A percentile compares a stretch with the other conserved stretches of the same genome.
These are phyloP conservation scores for Fraxinus baroniana DNA, from an alignment of 305 asterid species.

Conservation along the genomic window DNA sequence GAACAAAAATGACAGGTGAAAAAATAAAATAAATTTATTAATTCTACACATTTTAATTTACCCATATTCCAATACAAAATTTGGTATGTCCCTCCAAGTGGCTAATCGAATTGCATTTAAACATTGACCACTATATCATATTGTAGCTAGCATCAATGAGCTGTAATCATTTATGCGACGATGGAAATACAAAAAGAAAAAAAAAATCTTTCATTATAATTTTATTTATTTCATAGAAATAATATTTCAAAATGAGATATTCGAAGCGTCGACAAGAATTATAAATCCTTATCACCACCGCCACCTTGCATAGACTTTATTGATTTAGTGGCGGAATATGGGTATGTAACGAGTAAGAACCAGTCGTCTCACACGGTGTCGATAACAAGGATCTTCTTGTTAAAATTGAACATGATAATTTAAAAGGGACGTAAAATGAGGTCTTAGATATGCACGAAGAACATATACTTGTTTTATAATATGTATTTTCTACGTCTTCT, in stretches of 20 bases:
- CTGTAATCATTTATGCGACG: not conserved
- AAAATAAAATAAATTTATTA: not conserved
- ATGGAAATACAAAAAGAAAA: constrained; percentile 1
- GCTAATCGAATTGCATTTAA: not conserved
- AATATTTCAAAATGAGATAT: too few relatives aligned
- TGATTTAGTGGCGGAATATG: not conserved
- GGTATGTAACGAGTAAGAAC: too few relatives aligned
- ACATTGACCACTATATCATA: not conserved
- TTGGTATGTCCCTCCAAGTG: not conserved
- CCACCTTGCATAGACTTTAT: not conserved
- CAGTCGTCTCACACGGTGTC: too few relatives aligned
- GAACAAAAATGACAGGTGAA: not conserved
- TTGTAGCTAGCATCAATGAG: not conserved
- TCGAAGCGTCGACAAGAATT: not conserved
- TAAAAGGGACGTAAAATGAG: not conserved
- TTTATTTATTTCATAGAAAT: not conserved
- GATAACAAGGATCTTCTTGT: too few relatives aligned
- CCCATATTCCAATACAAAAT: not conserved
- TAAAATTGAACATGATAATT: too few relatives aligned
- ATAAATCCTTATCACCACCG: not conserved
- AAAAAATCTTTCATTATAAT: constrained; percentile 19
- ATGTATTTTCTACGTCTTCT: not conserved
- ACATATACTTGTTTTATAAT: not conserved
- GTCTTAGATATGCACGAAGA: not conserved
- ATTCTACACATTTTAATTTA: not conserved